Evolutionary conservation across 2,329 filamentous ascomycete genomes (phyloP).

Genomic region (Zalaria sp.): DNA sequence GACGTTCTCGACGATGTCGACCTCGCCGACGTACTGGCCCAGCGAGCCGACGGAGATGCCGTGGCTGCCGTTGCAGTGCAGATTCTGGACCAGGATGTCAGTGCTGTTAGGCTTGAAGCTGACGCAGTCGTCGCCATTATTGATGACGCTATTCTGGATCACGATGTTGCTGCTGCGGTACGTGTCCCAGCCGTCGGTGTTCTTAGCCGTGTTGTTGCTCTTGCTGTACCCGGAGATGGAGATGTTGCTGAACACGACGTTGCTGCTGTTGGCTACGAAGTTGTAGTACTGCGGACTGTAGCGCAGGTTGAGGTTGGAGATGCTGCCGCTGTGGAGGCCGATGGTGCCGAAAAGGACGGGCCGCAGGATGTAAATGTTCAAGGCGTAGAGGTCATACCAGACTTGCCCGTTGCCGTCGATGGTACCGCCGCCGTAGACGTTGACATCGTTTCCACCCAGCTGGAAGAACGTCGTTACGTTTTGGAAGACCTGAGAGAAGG

Average conservation of each 20-base stretch:
- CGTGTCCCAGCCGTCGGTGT: constrained; percentile 45
- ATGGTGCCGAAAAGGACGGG: constrained; percentile 45
- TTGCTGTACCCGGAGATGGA: constrained; percentile 41
- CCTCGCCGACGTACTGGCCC: constrained; percentile 49
- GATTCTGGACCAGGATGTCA: constrained; percentile 51
- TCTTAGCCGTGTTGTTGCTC: constrained; percentile 44
- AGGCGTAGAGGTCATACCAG: constrained; percentile 50
- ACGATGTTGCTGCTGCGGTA: constrained; percentile 48
- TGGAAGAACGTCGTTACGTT: constrained; percentile 55
- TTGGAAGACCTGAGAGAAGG: constrained; percentile 51
- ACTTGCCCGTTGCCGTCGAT: constrained; percentile 51
- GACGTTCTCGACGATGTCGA: constrained; percentile 56
- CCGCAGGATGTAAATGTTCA: constrained; percentile 41
- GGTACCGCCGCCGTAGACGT: constrained; percentile 51
- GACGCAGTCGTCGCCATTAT: constrained; percentile 58
- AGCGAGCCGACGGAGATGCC: constrained; percentile 61
- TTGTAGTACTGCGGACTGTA: constrained; percentile 52
- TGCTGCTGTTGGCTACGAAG: constrained; percentile 49
- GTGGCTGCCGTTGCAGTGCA: constrained; percentile 55
- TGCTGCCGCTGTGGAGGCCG: constrained; percentile 41
- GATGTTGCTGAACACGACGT: constrained; percentile 50
- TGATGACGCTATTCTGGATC: constrained; percentile 51
- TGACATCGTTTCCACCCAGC: constrained; percentile 50
- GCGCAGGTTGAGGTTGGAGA: constrained; percentile 45
- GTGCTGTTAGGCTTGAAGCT: constrained; percentile 64